These are phyloP conservation scores for Taiwanofungus camphoratus DNA, from an alignment of 1,284 basidiomycete species.

Conservation along the genomic window DNA sequence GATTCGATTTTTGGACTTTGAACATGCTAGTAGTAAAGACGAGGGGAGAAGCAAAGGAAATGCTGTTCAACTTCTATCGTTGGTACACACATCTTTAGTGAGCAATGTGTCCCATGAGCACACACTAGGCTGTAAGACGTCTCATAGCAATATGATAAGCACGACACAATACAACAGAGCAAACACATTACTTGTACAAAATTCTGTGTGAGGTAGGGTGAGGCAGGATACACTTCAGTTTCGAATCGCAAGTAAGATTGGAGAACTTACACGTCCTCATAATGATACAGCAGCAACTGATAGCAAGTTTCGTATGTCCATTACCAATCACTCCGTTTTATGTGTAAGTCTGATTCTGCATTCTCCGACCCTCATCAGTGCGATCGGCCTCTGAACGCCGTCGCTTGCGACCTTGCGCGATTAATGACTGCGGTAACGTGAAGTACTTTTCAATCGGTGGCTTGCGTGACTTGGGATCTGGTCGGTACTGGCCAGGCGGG, in stretches of 20 bases:
- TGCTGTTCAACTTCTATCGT: no score
- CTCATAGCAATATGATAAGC: conserved; percentile 1
- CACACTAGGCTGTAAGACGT: no score
- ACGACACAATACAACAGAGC: not conserved
- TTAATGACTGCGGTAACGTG: conserved; percentile 27
- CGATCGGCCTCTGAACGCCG: conserved; percentile 25
- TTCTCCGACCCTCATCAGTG: conserved; percentile 21
- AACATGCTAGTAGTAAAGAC: no score
- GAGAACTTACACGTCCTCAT: not conserved
- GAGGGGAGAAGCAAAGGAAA: no score
- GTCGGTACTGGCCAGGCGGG: conserved; percentile 16
- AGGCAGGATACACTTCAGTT: no score
- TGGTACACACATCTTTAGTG: no score
- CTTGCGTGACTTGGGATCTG: conserved; percentile 14
- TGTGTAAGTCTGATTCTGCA: conserved; percentile 2
- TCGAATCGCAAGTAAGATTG: no score
- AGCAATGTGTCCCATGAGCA: no score
- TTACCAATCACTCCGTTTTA: no score
- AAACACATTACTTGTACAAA: not conserved
- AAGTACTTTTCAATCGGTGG: conserved; percentile 40
- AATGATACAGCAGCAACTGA: not conserved
- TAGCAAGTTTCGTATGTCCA: not conserved
- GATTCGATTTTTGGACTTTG: not conserved
- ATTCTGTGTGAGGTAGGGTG: no score
- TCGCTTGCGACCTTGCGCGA: conserved; percentile 24